Evolutionary conservation across 1,284 basidiomycete genomes (phyloP), one percentile per base, ranked within the genome.

Genomic region (Mrakiaceae sp.): DNA sequence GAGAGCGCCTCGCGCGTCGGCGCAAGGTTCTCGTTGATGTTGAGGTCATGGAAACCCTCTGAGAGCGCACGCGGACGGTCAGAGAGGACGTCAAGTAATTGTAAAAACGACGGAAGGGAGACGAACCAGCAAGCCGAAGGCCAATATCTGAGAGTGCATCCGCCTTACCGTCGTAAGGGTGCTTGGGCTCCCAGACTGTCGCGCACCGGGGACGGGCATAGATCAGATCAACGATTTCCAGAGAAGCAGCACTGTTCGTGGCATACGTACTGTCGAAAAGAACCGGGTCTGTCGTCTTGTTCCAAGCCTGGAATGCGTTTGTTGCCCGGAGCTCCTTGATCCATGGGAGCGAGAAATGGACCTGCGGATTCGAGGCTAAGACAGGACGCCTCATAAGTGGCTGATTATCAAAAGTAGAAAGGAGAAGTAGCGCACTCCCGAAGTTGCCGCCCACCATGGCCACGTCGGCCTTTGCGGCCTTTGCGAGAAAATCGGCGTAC

Each of bases 11-110:
- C 91, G 4, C 89, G 82, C 0, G 91, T 87, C 1, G 92, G 90
- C 3, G 86, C 90, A 3, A 96, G 82, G 70, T 90, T 88, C 74
- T 95, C 87, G 46, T 94, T 89, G 4, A 96, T 75, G 72, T 87
- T 89, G 58, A 96, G 81, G 44, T 95, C 92, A 73, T 95, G 90
- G 46, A 96, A 83, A 2, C 92, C 91, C 77, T 96, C 91, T 67
- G 83, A 81, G 51, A 63, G 49, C 16, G 4, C 11, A 10, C 56
- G n/a, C 12, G 52, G 58, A 46, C 27, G n/a, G 60, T 16, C 55
- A 60, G 39, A 2, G n/a, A 61, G 12, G 7, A 56, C n/a, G 46
- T n/a, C 44, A 54, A 27, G 16, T 3, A n/a, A 10, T 10, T 8
- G 4, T 0, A 4, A 4, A 12, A 14, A 48, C 12, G 8, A 27